Base-by-base conservation (phyloP, 2,329 filamentous ascomycete species). In the Colletotrichum zoysiae region DNA sequence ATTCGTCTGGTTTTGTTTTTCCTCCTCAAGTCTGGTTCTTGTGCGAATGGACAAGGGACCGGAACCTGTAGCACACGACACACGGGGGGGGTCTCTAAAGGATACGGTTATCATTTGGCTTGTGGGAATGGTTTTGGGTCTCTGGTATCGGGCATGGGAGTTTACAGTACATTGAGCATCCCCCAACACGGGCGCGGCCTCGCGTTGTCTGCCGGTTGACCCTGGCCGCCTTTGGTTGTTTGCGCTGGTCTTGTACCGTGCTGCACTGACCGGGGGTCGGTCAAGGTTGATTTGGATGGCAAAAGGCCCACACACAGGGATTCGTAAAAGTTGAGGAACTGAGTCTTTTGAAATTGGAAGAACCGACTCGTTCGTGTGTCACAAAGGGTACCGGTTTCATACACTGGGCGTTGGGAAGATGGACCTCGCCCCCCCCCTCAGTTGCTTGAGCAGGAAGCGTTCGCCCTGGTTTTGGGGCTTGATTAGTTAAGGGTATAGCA, bases 31-130 rank as follows among this genome's bases (percentile, higher is more conserved):
- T 57, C 53, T 51, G 65, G 9, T 11, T 50, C 30, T 60, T 44
- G 11, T 46, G 51, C 59, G 65, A 38, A 57, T 30, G 69, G 64
- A 38, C 51, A 30, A 48, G 38, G 44, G 66, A 71, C 23, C 72
- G 23, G 73, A 44, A 53, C 58, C 72, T 70, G 69, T 70, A 63
- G 74, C 69, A 76, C 67, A 76, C 73, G 75, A 70, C 11, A 68
- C 57, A 14, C 30, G 38, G 38, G 12, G 38, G 20, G 70, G 65
- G 73, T 50, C 20, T 51, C 63, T 48, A 44, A 57, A 18, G 59
- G 55, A 64, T 50, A 56, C 33, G 38, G 66, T 55, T 50, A 65
- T 65, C 33, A 66, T 30, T 30, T 50, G 69, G 57, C 62, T 64
- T 56, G 40, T 48, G 38, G 66, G 66, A 56, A 56, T 50, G 46